Percentiles rank a stretch among this genome's conserved stretches.
phyloP scores from a whole-genome alignment of 257 asterid genomes.

The Craterostigma plantagineum region DNA sequence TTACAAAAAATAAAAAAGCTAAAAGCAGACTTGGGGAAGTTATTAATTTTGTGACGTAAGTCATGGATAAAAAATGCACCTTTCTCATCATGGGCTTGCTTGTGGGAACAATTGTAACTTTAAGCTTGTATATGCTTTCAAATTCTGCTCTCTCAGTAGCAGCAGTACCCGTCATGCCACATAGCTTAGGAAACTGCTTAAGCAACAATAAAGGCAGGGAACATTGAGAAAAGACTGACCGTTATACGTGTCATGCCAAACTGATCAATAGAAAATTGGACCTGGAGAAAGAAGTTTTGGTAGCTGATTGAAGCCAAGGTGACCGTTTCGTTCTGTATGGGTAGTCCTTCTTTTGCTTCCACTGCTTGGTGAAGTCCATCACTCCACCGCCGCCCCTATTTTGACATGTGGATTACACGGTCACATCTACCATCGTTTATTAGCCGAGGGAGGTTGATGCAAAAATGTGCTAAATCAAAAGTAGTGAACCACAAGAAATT shows the following conservation, averaged over 20 bases:
- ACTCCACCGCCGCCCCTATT: constrained; percentile 99
- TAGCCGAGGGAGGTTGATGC: no score
- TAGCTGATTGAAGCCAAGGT: constrained; percentile 97
- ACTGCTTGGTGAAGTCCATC: constrained; percentile 99
- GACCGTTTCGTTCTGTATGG: constrained; percentile 93
- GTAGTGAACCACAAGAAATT: neutral
- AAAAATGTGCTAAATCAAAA: neutral
- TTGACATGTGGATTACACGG: constrained; percentile 10
- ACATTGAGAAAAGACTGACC: neutral
- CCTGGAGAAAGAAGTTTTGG: constrained; percentile 99
- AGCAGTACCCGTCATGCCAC: constrained; percentile 99
- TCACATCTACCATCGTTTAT: neutral
- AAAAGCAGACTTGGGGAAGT: constrained; percentile 9
- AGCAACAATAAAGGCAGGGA: constrained; percentile 16
- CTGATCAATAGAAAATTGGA: constrained; percentile 9
- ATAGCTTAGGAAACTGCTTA: constrained; percentile 85
- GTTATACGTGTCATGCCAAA: neutral
- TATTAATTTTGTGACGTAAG: no score
- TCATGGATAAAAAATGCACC: constrained; percentile 27
- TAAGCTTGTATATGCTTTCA: constrained; percentile 96
- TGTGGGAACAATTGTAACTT: constrained; percentile 94
- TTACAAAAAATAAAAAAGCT: constrained; percentile 2
- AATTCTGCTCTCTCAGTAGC: constrained; percentile 96
- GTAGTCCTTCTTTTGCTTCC: constrained; percentile 94
- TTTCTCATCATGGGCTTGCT: constrained; percentile 96